Base-by-base conservation (phyloP, 2,329 filamentous ascomycete species). In the Neurospora sp. region DNA sequence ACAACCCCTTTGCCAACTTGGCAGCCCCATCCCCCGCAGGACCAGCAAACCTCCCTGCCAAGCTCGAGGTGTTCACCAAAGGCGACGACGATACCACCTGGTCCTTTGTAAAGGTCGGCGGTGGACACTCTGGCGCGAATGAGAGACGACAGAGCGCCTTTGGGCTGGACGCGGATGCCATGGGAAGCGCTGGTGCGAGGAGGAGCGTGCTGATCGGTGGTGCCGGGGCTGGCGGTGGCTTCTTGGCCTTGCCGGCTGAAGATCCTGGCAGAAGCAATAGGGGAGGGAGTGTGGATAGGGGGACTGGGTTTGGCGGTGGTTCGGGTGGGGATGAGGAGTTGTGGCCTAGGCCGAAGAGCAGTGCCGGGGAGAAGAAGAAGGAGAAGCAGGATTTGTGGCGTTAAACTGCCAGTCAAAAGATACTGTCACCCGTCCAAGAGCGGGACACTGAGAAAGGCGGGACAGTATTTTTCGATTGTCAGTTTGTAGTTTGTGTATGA, bases 21-120 rank as follows among this genome's bases (percentile, higher is more conserved):
- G 72, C 78, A 68, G 3, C 39, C n/a, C 10, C 67, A 6, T 37
- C 19, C 17, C 75, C 77, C 33, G 75, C 74, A 8, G 75, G 75
- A 6, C 74, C 77, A 8, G 76, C 74, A 41, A 80, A 80, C 52
- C 81, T 86, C 6, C 85, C 83, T 8, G 83, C 86, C 70, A 86
- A 84, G 6, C 83, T 89, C 38, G 86, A 88, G 73, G 83, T 89
- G 28, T 89, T 87, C 72, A 87, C 85, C 70, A 88, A 88, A 78
- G 83, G 84, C 72, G 84, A 87, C 68, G 85, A 88, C 73, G 83
- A 85, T 46, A 67, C 70, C 71, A 83, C 86, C 74, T 89, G 87
- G 87, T 86, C 85, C 69, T 87, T 87, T 76, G 82, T 85, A 66
- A 82, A 83, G 69, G 82, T 88, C 69, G 77, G 80, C 70, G 78